Percentiles rank a stretch among this genome's conserved stretches.
These are phyloP conservation scores for Candida yuanshanica DNA, from an alignment of 805 yeast species.

Conservation along the genomic window DNA sequence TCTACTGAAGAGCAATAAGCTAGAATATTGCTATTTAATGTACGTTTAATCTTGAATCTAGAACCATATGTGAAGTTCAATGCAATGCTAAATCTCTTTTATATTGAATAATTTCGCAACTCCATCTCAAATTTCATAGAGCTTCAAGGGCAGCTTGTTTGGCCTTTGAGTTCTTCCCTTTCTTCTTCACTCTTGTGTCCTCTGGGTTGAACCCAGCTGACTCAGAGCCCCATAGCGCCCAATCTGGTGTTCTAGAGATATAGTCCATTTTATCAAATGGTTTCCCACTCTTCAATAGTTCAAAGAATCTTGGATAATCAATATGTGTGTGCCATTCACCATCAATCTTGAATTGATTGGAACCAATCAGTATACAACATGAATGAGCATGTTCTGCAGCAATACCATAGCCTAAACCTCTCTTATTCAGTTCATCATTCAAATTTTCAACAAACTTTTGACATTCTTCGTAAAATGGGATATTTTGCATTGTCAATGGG, in stretches of 20 bases:
- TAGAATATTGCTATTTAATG: no score
- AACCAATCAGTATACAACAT: constrained; percentile 84
- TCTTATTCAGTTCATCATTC: constrained; percentile 50
- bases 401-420: constrained; percentile 71
- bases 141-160: neutral
- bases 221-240: constrained; percentile 87
- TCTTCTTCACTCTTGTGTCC: constrained; percentile 45
- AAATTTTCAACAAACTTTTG: constrained; percentile 63
- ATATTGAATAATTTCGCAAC: neutral
- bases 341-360: constrained; percentile 59
- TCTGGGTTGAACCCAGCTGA: constrained; percentile 89
- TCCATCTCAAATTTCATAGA: neutral
- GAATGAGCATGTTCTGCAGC: constrained; percentile 97
- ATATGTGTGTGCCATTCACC: constrained; percentile 87
- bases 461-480: constrained; percentile 92
- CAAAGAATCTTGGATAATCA: constrained; percentile 71
- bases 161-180: constrained; percentile 12
- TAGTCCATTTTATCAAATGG: constrained; percentile 78
- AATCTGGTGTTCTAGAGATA: constrained; percentile 71
- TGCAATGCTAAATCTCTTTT: no score
- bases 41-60: no score
- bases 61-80: no score
- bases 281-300: constrained; percentile 56
- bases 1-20: neutral
- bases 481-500: constrained; percentile 91